phyloP scores from a whole-genome alignment of 1,284 basidiomycete genomes.

The Leccinum angustisporum region DNA sequence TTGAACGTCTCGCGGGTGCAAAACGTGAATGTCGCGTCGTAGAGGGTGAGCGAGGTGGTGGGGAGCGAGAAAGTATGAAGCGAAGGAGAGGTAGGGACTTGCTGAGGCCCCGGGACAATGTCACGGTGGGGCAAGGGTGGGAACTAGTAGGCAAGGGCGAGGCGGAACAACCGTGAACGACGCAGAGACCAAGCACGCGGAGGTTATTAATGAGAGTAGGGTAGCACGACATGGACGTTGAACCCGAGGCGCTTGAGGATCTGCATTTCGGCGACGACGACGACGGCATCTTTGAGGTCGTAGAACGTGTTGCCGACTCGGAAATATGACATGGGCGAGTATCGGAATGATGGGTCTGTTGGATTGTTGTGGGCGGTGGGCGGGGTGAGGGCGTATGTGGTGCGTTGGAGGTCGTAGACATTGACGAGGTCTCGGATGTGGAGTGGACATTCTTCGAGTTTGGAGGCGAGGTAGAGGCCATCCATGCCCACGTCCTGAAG shows the following conservation, averaged over 20 bases:
- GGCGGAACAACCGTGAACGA: too few relatives aligned
- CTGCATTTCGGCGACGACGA: constrained; percentile 97
- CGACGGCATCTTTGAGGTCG: constrained; percentile 85
- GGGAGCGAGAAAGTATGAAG: too few relatives aligned
- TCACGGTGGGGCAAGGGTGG: too few relatives aligned
- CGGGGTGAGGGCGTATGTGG: constrained; percentile 20
- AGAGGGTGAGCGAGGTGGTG: too few relatives aligned
- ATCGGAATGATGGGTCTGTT: constrained; percentile 56
- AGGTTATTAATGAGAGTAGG: constrained; percentile 97
- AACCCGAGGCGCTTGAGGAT: constrained; percentile 92
- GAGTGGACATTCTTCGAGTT: constrained; percentile 91
- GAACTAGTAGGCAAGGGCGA: too few relatives aligned
- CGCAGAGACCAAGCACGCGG: constrained; percentile 84
- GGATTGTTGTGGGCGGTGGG: too few relatives aligned
- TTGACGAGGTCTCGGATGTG: constrained; percentile 94
- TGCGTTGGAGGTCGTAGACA: constrained; percentile 81
- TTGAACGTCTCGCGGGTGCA: constrained; percentile 49
- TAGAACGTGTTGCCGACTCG: constrained; percentile 81
- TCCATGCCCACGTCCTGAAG: constrained; percentile 93
- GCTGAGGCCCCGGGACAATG: too few relatives aligned
- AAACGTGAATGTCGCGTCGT: constrained; percentile 58
- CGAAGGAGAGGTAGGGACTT: too few relatives aligned
- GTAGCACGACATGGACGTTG: constrained; percentile 85
- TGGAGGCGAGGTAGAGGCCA: constrained; percentile 90
- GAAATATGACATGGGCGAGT: constrained; percentile 85